Percentiles rank a stretch among this genome's conserved stretches.
phyloP scores from a whole-genome alignment of 805 yeast species.

The Schwanniomyces vanrijiae region DNA sequence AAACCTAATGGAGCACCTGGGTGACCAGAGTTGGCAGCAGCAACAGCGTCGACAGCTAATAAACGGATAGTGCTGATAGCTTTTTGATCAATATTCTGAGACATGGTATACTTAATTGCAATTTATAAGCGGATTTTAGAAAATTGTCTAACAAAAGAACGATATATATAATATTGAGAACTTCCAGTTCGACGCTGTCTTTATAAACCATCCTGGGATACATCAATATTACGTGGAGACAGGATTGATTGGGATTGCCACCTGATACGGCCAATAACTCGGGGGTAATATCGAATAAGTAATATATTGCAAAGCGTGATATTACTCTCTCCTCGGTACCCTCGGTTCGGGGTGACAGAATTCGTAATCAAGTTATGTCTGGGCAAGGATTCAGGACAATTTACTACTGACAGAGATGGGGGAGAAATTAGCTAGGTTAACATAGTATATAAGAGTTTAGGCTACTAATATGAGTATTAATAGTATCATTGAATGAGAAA shows the following conservation, averaged over 20 bases:
- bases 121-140: background rate
- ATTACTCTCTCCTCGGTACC: background rate
- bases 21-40: conserved; percentile 92
- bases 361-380: background rate
- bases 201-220: background rate
- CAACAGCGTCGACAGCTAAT: conserved; percentile 83
- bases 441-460: too few species aligned
- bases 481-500: background rate
- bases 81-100: conserved; percentile 53
- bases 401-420: background rate
- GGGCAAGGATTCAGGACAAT: background rate
- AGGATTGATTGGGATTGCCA: conserved; percentile 1
- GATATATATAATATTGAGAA: background rate
- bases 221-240: conserved; percentile 1
- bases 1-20: conserved; percentile 99
- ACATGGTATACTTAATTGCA: conserved; percentile 4
- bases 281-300: background rate
- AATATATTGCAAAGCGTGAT: background rate
- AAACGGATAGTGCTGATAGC: conserved; percentile 88
- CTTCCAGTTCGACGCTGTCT: background rate
- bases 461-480: background rate
- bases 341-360: background rate
- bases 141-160: background rate
- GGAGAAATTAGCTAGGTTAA: background rate
- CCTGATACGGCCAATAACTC: background rate